Evolutionary conservation across 2,329 filamentous ascomycete species (phyloP).

Genomic region (Rhynchosporium secalis): DNA sequence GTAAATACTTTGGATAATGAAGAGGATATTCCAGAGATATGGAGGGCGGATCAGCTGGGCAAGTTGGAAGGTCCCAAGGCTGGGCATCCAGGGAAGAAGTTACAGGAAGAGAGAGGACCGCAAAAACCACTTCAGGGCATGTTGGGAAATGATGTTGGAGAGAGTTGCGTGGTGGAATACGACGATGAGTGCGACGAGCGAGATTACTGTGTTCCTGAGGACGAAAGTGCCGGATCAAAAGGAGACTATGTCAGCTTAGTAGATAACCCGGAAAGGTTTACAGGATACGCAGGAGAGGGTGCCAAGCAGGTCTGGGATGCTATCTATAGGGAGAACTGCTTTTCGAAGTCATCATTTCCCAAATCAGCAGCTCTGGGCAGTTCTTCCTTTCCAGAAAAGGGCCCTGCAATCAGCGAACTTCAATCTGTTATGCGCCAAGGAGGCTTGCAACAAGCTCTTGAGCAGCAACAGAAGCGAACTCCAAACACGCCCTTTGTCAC

Average conservation of each 20-base stretch:
- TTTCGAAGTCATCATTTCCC: conserved; percentile 67
- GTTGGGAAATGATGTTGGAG: conserved; percentile 82
- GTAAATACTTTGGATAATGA: conserved; percentile 95
- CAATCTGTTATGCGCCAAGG: conserved; percentile 60
- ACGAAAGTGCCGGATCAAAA: conserved; percentile 81
- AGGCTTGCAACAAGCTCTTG: conserved; percentile 60
- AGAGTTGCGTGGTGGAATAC: conserved; percentile 96
- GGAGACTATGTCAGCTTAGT: conserved; percentile 95
- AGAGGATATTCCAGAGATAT: conserved; percentile 86
- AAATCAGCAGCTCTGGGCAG: conserved; percentile 57
- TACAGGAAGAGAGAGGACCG: conserved; percentile 67
- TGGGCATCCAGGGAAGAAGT: conserved; percentile 77
- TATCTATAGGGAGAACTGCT: conserved; percentile 97
- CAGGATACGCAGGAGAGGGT: conserved; percentile 83
- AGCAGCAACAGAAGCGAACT: conserved; percentile 56
- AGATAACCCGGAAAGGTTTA: conserved; percentile 93
- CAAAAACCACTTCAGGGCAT: conserved; percentile 76
- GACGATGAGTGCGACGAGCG: conserved; percentile 96
- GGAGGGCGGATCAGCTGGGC: conserved; percentile 87
- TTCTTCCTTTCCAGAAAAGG: conserved; percentile 33
- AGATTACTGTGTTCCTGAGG: conserved; percentile 95
- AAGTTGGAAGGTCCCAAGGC: conserved; percentile 90
- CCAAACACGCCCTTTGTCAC: conserved; percentile 59
- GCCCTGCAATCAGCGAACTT: conserved; percentile 59
- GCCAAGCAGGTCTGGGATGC: conserved; percentile 93